These are phyloP conservation scores for Begonia masoniana DNA, from an alignment of 306 rosid genomes.

Conservation along the genomic window DNA sequence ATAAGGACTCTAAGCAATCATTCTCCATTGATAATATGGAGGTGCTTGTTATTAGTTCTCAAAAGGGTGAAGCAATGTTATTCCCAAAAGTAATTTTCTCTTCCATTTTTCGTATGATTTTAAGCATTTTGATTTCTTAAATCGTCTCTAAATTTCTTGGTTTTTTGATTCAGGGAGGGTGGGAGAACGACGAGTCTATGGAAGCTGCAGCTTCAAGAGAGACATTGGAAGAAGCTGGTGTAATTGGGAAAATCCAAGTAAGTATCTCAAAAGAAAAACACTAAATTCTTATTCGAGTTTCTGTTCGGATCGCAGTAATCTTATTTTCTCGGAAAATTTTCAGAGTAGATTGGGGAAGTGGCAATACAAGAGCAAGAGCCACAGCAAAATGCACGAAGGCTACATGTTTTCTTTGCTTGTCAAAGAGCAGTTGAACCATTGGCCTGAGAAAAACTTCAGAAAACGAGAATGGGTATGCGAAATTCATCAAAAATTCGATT, in stretches of 20 bases:
- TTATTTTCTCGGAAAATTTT: slow-evolving; percentile 1
- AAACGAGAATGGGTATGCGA: slow-evolving; percentile 70
- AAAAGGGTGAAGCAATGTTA: slow-evolving; percentile 68
- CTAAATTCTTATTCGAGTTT: too few species aligned
- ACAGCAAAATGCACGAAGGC: slow-evolving; percentile 39
- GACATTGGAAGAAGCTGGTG: slow-evolving; percentile 89
- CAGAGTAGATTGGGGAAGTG: slow-evolving; percentile 61
- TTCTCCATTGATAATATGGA: slow-evolving; percentile 37
- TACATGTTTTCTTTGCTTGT: slow-evolving; percentile 82
- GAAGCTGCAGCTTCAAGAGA: slow-evolving; percentile 82
- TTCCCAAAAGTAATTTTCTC: slow-evolving; percentile 64
- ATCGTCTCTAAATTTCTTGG: background rate
- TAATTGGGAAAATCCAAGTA: slow-evolving; percentile 57
- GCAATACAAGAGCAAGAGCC: slow-evolving; percentile 73
- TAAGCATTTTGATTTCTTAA: background rate
- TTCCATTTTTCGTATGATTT: background rate
- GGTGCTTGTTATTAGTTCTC: slow-evolving; percentile 87
- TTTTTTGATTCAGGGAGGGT: slow-evolving; percentile 59
- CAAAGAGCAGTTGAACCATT: slow-evolving; percentile 37
- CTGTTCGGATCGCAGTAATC: background rate
- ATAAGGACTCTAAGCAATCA: slow-evolving; percentile 17
- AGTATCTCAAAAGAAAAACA: slow-evolving; percentile 14
- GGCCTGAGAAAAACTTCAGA: slow-evolving; percentile 70
- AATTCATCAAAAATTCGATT: background rate
- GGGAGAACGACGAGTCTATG: slow-evolving; percentile 79